Conservation (phyloP, 192 early-diverging fungal genomes). For the Kickxella alabastrina region DNA sequence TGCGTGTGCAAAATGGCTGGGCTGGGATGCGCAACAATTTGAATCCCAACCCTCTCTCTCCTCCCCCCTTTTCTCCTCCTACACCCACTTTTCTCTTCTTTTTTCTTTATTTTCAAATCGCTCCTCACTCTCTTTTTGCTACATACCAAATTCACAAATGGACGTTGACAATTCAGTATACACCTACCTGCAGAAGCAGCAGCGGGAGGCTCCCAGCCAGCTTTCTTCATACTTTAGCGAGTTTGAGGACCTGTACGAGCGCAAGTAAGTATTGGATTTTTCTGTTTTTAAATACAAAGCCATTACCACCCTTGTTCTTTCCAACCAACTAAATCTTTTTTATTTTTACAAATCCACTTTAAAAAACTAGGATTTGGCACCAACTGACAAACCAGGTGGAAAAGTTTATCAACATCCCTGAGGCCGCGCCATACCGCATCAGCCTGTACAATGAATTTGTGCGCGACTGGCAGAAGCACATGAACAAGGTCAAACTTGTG, state of each 20-base stretch:
- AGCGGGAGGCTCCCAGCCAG: conserved; percentile 59
- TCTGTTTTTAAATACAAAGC: too few relatives aligned
- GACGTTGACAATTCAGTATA: conserved; percentile 77
- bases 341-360: neutral
- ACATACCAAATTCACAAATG: too few relatives aligned
- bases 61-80: too few relatives aligned
- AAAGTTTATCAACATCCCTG: conserved; percentile 73
- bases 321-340: too few relatives aligned
- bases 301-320: too few relatives aligned
- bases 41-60: too few relatives aligned
- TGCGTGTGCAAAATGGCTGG: too few relatives aligned
- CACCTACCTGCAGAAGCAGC: conserved; percentile 66
- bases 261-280: conserved; percentile 66
- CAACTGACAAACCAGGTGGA: conserved; percentile 84
- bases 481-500: conserved; percentile 92
- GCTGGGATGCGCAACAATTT: too few relatives aligned
- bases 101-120: neutral
- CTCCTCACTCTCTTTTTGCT: too few relatives aligned
- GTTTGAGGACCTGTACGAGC: conserved; percentile 93
- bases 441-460: conserved; percentile 89
- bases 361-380: conserved; percentile 95
- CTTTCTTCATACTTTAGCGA: conserved; percentile 75
- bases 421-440: conserved; percentile 72
- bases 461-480: conserved; percentile 86
- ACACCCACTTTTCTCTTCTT: neutral